A percentile compares a stretch with the other conserved stretches of the same genome.
Conservation (phyloP, 257 asterid species). For the Jasminum sambac region DNA sequence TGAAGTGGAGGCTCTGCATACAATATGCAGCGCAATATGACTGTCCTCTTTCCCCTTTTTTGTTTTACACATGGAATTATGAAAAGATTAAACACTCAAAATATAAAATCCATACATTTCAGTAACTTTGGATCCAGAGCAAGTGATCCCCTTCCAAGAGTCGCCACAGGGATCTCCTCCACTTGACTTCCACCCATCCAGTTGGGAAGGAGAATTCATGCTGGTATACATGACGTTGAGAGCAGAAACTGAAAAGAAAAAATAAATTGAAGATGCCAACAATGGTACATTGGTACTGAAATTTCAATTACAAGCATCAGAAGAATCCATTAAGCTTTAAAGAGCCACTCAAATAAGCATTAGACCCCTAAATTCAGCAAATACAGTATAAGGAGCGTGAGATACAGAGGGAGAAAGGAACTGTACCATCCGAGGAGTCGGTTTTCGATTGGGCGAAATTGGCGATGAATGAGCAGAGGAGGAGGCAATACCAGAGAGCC, state of each 20-base stretch:
- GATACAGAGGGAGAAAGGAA: slow-evolving; percentile 6
- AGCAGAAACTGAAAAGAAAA: slow-evolving; percentile 36
- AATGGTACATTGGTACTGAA: background rate
- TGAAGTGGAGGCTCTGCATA: background rate
- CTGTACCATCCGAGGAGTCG: slow-evolving; percentile 22
- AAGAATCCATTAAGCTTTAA: background rate
- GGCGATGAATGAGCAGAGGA: slow-evolving; percentile 10
- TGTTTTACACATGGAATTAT: slow-evolving; percentile 2
- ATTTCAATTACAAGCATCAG: background rate
- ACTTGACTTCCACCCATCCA: slow-evolving; percentile 39
- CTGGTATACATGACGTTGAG: slow-evolving; percentile 48
- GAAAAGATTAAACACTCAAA: background rate
- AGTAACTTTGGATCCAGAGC: slow-evolving; percentile 45
- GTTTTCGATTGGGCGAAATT: slow-evolving; percentile 22
- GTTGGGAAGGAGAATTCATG: slow-evolving; percentile 40
- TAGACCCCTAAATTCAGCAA: background rate
- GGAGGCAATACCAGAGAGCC: slow-evolving; percentile 14
- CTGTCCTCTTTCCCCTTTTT: background rate
- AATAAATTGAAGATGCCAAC: background rate
- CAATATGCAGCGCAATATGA: background rate
- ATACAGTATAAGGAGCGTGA: background rate
- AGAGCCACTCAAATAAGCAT: background rate
- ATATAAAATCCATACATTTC: slow-evolving; percentile 33
- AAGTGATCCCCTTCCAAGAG: slow-evolving; percentile 51
- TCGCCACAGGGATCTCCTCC: slow-evolving; percentile 59